Percentiles rank a stretch among this genome's conserved stretches.
These are phyloP conservation scores for Aureobasidium mangrovei DNA, from an alignment of 2,329 filamentous ascomycete genomes.

Conservation along the genomic window DNA sequence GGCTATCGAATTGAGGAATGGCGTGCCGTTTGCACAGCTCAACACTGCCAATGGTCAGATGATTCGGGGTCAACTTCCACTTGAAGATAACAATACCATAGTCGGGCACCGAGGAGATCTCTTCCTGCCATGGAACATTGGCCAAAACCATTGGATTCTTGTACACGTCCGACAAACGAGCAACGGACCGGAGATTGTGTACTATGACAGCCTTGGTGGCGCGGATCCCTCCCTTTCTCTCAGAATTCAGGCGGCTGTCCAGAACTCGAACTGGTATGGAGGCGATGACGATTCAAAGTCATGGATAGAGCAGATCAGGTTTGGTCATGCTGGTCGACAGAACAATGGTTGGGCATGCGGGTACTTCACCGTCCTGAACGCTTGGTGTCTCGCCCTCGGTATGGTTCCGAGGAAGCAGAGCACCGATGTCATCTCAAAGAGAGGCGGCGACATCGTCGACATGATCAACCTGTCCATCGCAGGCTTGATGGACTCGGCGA, in stretches of 20 bases:
- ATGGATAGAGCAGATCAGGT: neutral
- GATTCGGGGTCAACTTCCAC: neutral
- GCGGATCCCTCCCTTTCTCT: too few species aligned
- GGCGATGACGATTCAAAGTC: neutral
- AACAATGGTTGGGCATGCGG: neutral
- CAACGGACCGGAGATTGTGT: neutral
- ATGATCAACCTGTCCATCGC: conserved; percentile 2
- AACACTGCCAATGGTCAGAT: neutral
- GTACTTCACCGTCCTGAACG: conserved; percentile 1
- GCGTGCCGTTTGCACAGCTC: neutral
- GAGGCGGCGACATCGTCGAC: neutral
- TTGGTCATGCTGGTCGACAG: neutral
- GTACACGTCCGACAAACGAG: neutral
- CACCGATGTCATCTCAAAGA: neutral
- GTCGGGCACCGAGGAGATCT: neutral
- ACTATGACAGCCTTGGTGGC: neutral
- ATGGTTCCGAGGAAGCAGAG: neutral
- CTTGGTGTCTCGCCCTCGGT: conserved; percentile 6
- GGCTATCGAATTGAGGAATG: neutral
- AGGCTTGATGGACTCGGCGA: conserved; percentile 10
- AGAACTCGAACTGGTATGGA: neutral
- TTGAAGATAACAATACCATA: neutral
- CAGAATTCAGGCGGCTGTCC: neutral
- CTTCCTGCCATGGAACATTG: neutral
- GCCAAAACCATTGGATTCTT: neutral